Evolutionary conservation across 306 rosid genomes (phyloP).

Genomic region (Vachellia pachyceras): DNA sequence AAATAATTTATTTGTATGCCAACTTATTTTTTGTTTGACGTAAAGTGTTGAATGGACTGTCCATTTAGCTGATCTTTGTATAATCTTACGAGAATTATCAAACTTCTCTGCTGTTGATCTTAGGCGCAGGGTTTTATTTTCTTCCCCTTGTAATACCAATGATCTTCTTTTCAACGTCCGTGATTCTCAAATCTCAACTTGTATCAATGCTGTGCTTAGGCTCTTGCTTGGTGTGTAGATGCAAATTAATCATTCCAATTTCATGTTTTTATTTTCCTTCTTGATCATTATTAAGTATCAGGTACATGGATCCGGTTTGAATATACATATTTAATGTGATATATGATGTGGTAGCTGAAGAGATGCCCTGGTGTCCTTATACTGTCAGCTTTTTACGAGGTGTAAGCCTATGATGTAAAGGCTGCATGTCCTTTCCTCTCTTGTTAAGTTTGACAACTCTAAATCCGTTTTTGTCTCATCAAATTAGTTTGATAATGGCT

Average conservation of each 20-base stretch:
- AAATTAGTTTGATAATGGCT: slow-evolving; percentile 5
- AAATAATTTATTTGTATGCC: background rate
- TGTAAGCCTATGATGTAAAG: background rate
- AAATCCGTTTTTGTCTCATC: background rate
- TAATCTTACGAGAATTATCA: background rate
- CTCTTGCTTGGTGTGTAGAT: slow-evolving; percentile 12
- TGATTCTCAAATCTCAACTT: slow-evolving; percentile 11
- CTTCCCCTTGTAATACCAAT: slow-evolving; percentile 7
- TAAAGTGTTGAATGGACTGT: slow-evolving; percentile 1
- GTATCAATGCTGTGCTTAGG: slow-evolving; percentile 22
- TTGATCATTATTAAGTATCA: slow-evolving; percentile 24
- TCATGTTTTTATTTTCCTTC: slow-evolving; percentile 21
- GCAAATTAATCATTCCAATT: slow-evolving; percentile 22
- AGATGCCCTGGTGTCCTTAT: background rate
- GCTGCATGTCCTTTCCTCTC: background rate
- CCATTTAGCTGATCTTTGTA: background rate
- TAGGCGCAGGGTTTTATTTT: background rate
- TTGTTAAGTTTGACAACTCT: slow-evolving; percentile 18
- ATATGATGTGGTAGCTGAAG: slow-evolving; percentile 13
- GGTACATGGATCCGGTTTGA: background rate
- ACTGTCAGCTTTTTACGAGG: background rate
- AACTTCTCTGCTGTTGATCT: slow-evolving; percentile 14
- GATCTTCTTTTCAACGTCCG: background rate
- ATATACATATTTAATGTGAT: slow-evolving; percentile 12
- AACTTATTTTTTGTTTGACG: background rate